These are phyloP conservation scores for Paramecium sonneborni DNA, from an alignment of 73 alveolate genomes.

Conservation along the genomic window DNA sequence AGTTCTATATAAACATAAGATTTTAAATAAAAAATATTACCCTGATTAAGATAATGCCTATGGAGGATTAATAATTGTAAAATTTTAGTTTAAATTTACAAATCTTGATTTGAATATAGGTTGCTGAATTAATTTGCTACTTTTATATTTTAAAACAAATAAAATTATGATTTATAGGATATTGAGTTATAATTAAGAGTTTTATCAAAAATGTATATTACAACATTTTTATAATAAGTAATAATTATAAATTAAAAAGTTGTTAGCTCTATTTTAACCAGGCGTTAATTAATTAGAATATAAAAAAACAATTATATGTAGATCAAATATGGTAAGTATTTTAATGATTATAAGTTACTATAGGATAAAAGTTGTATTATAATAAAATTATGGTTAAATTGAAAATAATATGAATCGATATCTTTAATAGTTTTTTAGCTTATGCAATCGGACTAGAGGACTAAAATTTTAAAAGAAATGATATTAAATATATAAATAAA, in stretches of 20 bases:
- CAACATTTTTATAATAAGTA: background rate
- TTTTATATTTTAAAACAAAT: too few relatives aligned
- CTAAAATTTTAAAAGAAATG: background rate
- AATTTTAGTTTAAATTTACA: background rate
- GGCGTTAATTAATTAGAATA: background rate
- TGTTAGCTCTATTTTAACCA: background rate
- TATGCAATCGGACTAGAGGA: too few relatives aligned
- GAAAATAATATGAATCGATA: too few relatives aligned
- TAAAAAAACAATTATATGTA: background rate
- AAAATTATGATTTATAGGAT: too few relatives aligned
- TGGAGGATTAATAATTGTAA: too few relatives aligned
- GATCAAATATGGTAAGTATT: background rate
- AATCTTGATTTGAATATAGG: too few relatives aligned
- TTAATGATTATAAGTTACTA: background rate
- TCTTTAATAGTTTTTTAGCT: too few relatives aligned
- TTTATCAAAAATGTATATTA: too few relatives aligned
- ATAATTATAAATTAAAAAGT: background rate
- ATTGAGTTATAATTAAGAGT: too few relatives aligned
- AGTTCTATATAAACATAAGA: background rate
- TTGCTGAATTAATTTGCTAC: too few relatives aligned
- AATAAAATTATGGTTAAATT: too few relatives aligned
- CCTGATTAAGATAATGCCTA: background rate
- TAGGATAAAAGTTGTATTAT: background rate
- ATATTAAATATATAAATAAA: background rate
- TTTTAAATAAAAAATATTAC: background rate